Evolutionary conservation across 495 filamentous ascomycete species (phyloP).

Genomic region (Aspergillus nidulans): DNA sequence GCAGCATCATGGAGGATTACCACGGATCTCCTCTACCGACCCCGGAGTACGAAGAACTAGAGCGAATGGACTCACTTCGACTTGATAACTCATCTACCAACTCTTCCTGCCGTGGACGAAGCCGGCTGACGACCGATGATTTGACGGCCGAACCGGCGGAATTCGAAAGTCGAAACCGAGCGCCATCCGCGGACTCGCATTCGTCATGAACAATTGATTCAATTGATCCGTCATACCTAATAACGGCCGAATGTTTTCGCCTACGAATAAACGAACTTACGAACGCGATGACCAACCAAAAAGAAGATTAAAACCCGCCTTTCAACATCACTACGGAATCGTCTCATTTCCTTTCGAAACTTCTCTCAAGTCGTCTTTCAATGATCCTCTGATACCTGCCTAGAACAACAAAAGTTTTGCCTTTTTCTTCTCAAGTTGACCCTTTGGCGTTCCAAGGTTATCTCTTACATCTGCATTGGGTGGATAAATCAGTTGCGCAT

Average conservation of each 20-base stretch:
- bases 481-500: constrained; percentile 12
- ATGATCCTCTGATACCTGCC: too few species aligned
- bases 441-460: background rate
- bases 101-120: constrained; percentile 26
- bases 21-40: constrained; percentile 37
- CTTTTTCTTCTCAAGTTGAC: background rate
- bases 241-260: background rate
- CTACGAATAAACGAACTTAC: constrained; percentile 16
- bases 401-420: background rate
- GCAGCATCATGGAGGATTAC: constrained; percentile 43
- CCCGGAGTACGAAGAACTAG: constrained; percentile 41
- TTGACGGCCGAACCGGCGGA: constrained; percentile 19
- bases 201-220: constrained; percentile 6
- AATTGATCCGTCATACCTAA: background rate
- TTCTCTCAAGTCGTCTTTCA: too few species aligned
- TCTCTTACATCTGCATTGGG: constrained; percentile 9
- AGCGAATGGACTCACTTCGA: constrained; percentile 40
- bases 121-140: constrained; percentile 20
- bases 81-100: constrained; percentile 36
- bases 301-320: background rate
- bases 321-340: background rate
- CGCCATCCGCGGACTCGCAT: constrained; percentile 15
- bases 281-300: constrained; percentile 13
- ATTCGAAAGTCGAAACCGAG: constrained; percentile 11
- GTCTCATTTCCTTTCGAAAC: background rate